Evolutionary conservation across 306 rosid species (phyloP).

Genomic region (Cicer bijugum): DNA sequence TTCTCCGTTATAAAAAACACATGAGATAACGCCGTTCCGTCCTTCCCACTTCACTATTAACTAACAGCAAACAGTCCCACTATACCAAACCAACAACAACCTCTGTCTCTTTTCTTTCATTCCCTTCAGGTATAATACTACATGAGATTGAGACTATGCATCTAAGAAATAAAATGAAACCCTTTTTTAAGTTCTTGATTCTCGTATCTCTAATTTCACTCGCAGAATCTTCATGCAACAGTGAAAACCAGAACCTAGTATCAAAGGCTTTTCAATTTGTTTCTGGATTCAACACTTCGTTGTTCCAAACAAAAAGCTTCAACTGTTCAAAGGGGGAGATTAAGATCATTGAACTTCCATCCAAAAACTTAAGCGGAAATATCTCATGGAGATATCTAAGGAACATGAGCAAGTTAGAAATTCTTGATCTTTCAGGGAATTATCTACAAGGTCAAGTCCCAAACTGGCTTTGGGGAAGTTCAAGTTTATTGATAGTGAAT

Average conservation of each 20-base stretch:
- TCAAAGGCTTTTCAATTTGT: constrained; percentile 69
- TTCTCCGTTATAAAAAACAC: constrained; percentile 46
- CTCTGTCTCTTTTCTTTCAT: constrained; percentile 14
- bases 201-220: constrained; percentile 47
- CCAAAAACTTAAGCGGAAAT: constrained; percentile 64
- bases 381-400: constrained; percentile 70
- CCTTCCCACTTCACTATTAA: constrained; percentile 48
- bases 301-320: constrained; percentile 43
- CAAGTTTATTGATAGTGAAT: constrained; percentile 53
- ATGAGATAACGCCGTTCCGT: constrained; percentile 42
- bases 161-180: constrained; percentile 45
- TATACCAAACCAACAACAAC: not conserved
- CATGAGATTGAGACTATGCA: constrained; percentile 26
- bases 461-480: constrained; percentile 65
- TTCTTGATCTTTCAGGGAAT: constrained; percentile 74
- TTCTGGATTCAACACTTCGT: constrained; percentile 61
- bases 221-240: constrained; percentile 63
- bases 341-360: constrained; percentile 52
- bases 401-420: constrained; percentile 59
- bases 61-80: constrained; percentile 46
- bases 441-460: constrained; percentile 68
- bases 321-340: constrained; percentile 60
- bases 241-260: constrained; percentile 52
- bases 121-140: constrained; percentile 22
- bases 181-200: constrained; percentile 46